A percentile compares a stretch with the other conserved stretches of the same genome.
phyloP scores from a whole-genome alignment of 177 flowering plant species.

The Vitis hybrid region DNA sequence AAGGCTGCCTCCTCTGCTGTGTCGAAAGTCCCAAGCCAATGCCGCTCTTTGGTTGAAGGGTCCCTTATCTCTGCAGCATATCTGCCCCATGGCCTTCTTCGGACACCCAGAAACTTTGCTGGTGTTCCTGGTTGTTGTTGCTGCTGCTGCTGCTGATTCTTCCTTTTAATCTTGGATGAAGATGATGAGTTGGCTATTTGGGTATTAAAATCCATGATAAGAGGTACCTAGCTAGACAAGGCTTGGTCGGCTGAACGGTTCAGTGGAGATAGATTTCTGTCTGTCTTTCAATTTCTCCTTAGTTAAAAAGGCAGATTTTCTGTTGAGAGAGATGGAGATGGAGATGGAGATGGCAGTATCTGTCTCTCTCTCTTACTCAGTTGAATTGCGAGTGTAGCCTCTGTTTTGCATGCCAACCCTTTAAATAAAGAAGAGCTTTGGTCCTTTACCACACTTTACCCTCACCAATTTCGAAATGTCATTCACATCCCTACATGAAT shows the following conservation, averaged over 20 bases:
- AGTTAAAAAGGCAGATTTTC: slow-evolving; percentile 1
- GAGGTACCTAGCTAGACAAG: not conserved
- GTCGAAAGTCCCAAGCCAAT: slow-evolving; percentile 46
- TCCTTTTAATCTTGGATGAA: slow-evolving; percentile 20
- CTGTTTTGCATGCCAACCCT: slow-evolving; percentile 11
- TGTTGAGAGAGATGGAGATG: slow-evolving; percentile 9
- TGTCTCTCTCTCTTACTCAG: not conserved
- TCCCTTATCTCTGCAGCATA: slow-evolving; percentile 46
- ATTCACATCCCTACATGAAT: no score
- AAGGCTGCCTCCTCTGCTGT: slow-evolving; percentile 45
- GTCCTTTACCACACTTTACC: not conserved
- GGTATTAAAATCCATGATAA: slow-evolving; percentile 21
- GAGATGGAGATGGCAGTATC: slow-evolving; percentile 3
- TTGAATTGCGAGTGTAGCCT: not conserved
- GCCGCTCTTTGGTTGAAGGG: slow-evolving; percentile 39
- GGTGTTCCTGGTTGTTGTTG: slow-evolving; percentile 7
- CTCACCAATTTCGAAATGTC: no score
- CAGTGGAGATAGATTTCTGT: not conserved
- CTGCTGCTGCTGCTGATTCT: slow-evolving; percentile 16
- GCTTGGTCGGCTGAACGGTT: no score
- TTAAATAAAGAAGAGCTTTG: slow-evolving; percentile 14
- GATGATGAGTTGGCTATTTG: slow-evolving; percentile 20
- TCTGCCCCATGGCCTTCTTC: slow-evolving; percentile 42
- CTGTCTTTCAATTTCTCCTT: not conserved
- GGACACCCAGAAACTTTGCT: slow-evolving; percentile 28